phyloP scores from a whole-genome alignment of 495 filamentous ascomycete species.

The Rhypophila decipiens region DNA sequence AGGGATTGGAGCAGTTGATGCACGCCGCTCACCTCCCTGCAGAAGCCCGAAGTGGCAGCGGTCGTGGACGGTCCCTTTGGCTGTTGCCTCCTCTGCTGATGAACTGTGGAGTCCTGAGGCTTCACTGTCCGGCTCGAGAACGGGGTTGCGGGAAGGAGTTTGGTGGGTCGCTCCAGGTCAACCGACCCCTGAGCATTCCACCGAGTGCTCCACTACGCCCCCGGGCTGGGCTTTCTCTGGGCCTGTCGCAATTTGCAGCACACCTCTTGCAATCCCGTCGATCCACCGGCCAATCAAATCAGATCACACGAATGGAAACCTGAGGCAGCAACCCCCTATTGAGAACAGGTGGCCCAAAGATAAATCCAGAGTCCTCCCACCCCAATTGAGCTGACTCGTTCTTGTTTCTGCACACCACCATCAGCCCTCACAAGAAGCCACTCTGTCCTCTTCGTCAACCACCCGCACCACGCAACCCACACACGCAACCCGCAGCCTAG shows the following conservation, averaged over 20 bases:
- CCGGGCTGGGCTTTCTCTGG: conserved; percentile 21
- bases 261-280: conserved; percentile 4
- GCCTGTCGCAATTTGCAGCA: conserved; percentile 17
- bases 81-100: conserved; percentile 3
- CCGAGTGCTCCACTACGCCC: conserved; percentile 6
- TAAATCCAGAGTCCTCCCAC: conserved; percentile 26
- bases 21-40: conserved; percentile 4
- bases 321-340: conserved; percentile 22
- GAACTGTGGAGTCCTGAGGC: not conserved
- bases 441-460: conserved; percentile 22
- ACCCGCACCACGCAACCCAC: conserved; percentile 17
- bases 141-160: not conserved
- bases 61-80: not conserved
- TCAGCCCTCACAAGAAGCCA: conserved; percentile 18
- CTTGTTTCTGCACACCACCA: conserved; percentile 7
- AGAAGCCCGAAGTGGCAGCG: not conserved
- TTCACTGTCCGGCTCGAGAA: too few relatives aligned
- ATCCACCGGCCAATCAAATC: conserved; percentile 19
- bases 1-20: too few relatives aligned
- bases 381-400: conserved; percentile 1
- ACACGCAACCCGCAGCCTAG: conserved; percentile 1
- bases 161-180: conserved; percentile 1
- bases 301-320: conserved; percentile 9
- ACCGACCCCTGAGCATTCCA: conserved; percentile 7
- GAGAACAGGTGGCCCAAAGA: conserved; percentile 26